Evolutionary conservation across 495 filamentous ascomycete species (phyloP), one percentile per base, ranked within the genome.

Genomic region (Oidiodendron maius): DNA sequence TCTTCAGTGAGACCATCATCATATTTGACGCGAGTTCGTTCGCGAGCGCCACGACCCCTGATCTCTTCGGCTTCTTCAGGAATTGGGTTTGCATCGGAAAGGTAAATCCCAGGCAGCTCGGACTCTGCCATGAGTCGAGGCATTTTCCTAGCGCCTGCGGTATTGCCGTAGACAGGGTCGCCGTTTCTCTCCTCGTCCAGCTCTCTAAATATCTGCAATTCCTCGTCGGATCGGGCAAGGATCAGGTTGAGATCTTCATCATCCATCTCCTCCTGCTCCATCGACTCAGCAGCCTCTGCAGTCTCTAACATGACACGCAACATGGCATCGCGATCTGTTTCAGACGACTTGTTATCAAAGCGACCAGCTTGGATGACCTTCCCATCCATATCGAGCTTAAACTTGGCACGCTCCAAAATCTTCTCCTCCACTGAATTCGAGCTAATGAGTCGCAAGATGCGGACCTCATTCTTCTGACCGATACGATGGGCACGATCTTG

Each of bases 401-500:
- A 98, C 61, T 96, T 85, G 1, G 93, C 93, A 53, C 91, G 87
- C 68, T 97, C 94, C 28, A 98, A 71, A 62, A 98, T 98, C 72
- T 97, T 96, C 67, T 98, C 93, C 67, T 98, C 93, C 15, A 98
- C 89, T 1, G 94, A 97, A 57, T 95, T 94, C 3, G 89, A 91
- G 53, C 84, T 96, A 65, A 98, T 98, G 32, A 98, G 73, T 57
- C 93, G 81, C 53, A 98, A 69, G 59, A 98, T 98, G 23, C 93
- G 87, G 26, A 98, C 93, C 69, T 98, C 93, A 61, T 98, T 98
- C 81, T 98, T 98, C 65, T 98, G 93, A 42, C 93, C 93, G 55
- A 98, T 98, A 83, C 93, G 93, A 80, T 98, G 93, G 18, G 93
- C 93, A 81, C 93, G 91, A 83, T 98, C 93, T 64, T 98, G 93